These are phyloP conservation scores for Graphiopsis chlorocephala DNA, from an alignment of 2,329 filamentous ascomycete species.

Conservation along the genomic window DNA sequence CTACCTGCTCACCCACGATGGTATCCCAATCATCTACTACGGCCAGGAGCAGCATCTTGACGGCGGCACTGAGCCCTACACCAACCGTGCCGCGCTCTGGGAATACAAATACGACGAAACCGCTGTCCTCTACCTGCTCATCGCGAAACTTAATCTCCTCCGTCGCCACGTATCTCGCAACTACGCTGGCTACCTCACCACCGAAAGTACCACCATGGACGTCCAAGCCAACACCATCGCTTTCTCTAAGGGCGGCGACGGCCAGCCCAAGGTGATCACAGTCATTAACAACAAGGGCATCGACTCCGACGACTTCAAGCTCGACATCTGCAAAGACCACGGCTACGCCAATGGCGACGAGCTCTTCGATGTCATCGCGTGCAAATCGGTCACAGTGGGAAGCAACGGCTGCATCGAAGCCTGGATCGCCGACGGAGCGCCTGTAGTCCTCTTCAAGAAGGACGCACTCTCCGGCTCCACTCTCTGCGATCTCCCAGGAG, in stretches of 20 bases:
- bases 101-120: slow-evolving; percentile 16
- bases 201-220: slow-evolving; percentile 41
- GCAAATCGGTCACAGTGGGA: slow-evolving; percentile 30
- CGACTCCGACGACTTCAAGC: slow-evolving; percentile 32
- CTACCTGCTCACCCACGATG: slow-evolving; percentile 20
- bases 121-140: slow-evolving; percentile 17
- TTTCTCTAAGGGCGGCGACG: slow-evolving; percentile 42
- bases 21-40: slow-evolving; percentile 26
- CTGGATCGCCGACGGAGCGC: slow-evolving; percentile 34
- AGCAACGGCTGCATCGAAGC: slow-evolving; percentile 29
- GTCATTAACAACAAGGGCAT: slow-evolving; percentile 44
- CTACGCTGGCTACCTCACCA: slow-evolving; percentile 28
- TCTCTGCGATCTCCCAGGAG: slow-evolving; percentile 22
- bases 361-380: slow-evolving; percentile 37
- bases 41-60: slow-evolving; percentile 24
- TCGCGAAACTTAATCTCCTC: slow-evolving; percentile 16
- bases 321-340: slow-evolving; percentile 23
- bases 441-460: slow-evolving; percentile 34
- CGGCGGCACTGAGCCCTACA: slow-evolving; percentile 18
- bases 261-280: slow-evolving; percentile 44
- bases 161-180: slow-evolving; percentile 9
- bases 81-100: slow-evolving; percentile 23
- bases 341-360: slow-evolving; percentile 22
- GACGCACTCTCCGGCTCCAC: slow-evolving; percentile 24
- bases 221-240: slow-evolving; percentile 43